phyloP scores from a whole-genome alignment of 2,329 filamentous ascomycete species.

The Fusarium oligoseptatum region DNA sequence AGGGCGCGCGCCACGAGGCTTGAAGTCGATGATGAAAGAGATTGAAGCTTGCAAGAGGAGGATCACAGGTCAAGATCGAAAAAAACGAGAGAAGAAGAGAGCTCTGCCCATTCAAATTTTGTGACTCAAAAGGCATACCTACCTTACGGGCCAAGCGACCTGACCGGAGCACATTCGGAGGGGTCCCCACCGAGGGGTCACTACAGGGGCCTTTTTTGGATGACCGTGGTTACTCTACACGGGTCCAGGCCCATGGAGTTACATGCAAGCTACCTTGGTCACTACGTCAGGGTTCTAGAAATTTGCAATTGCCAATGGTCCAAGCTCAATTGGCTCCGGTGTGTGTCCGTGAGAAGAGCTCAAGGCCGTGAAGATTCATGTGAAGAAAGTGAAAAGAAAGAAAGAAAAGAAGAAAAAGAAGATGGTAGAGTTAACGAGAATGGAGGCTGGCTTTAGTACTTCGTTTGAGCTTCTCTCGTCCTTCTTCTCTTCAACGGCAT shows the following conservation, averaged over 20 bases:
- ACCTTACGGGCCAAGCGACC: constrained; percentile 28
- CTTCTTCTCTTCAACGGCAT: not conserved
- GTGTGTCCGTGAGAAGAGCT: constrained; percentile 21
- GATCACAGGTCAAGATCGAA: constrained; percentile 12
- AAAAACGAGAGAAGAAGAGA: not conserved
- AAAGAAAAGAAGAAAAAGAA: not conserved
- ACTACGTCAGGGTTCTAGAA: constrained; percentile 45
- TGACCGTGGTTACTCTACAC: constrained; percentile 19
- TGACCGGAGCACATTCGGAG: constrained; percentile 51
- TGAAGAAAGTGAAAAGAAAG: not conserved
- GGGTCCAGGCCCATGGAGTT: constrained; percentile 17
- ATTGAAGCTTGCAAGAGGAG: constrained; percentile 12
- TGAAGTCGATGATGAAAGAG: constrained; percentile 20
- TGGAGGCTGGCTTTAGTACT: not conserved
- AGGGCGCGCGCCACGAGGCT: constrained; percentile 31
- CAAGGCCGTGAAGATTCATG: not conserved
- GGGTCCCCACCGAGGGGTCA: constrained; percentile 47
- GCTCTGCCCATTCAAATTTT: constrained; percentile 24
- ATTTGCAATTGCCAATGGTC: constrained; percentile 47
- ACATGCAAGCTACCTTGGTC: constrained; percentile 27
- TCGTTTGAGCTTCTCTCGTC: not conserved
- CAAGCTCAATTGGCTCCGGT: constrained; percentile 46
- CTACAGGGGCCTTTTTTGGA: constrained; percentile 5
- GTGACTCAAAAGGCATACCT: constrained; percentile 32
- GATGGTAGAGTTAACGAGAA: not conserved